Evolutionary conservation across 2,329 filamentous ascomycete genomes (phyloP).

Genomic region (Leptographium galeiforme): DNA sequence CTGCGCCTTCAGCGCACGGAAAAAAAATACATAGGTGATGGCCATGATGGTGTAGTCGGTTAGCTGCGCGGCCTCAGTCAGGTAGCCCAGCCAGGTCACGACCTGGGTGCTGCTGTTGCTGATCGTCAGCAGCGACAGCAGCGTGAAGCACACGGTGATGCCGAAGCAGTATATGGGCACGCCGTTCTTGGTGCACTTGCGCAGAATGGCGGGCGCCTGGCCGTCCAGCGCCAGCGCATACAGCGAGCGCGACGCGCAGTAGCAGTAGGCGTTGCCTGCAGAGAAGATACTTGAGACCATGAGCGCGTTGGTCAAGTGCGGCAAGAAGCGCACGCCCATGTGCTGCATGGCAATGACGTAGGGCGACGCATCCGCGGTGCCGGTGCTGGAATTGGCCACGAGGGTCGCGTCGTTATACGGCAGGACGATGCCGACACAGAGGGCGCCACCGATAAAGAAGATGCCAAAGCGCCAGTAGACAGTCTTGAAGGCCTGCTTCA

Average conservation of each 20-base stretch:
- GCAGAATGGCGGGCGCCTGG: constrained; percentile 24
- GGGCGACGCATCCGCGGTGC: constrained; percentile 34
- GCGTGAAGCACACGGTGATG: constrained; percentile 20
- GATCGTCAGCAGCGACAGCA: constrained; percentile 25
- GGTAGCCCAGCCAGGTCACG: constrained; percentile 24
- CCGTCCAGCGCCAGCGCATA: constrained; percentile 21
- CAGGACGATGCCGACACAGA: constrained; percentile 53
- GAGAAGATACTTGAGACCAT: constrained; percentile 29
- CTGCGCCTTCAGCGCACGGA: constrained; percentile 22
- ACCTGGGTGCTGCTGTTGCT: constrained; percentile 19
- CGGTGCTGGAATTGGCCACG: constrained; percentile 24
- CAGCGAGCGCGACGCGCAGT: constrained; percentile 24
- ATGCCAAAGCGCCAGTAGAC: constrained; percentile 56
- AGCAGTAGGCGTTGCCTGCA: constrained; percentile 45
- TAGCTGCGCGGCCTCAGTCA: constrained; percentile 25
- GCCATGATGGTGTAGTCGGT: constrained; percentile 27
- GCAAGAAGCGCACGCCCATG: constrained; percentile 34
- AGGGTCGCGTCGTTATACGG: constrained; percentile 38
- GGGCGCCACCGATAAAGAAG: constrained; percentile 52
- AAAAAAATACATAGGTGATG: constrained; percentile 23
- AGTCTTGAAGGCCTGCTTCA: constrained; percentile 52
- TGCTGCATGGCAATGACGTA: constrained; percentile 38
- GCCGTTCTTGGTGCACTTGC: constrained; percentile 18
- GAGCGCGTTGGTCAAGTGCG: constrained; percentile 43
- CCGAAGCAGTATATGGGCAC: constrained; percentile 25